phyloP scores from a whole-genome alignment of 495 filamentous ascomycete species.

The Xylaria curta region DNA sequence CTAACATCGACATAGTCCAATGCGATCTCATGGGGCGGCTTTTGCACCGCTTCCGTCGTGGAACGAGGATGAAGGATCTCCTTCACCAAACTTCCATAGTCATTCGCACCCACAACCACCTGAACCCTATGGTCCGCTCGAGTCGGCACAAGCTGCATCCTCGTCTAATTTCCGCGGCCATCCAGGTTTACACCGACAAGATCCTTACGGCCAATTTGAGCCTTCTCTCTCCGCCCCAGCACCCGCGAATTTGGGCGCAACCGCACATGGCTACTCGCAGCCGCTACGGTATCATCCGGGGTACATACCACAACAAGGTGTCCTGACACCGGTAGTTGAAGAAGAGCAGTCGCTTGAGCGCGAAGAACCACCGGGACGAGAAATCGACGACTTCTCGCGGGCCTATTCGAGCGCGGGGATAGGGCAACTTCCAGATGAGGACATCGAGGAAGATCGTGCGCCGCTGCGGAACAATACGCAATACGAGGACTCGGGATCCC shows the following conservation, averaged over 20 bases:
- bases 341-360: slow-evolving; percentile 25
- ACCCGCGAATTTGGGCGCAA: slow-evolving; percentile 9
- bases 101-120: slow-evolving; percentile 25
- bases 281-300: slow-evolving; percentile 37
- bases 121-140: slow-evolving; percentile 24
- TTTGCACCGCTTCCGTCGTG: slow-evolving; percentile 42
- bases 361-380: slow-evolving; percentile 35
- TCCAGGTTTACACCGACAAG: slow-evolving; percentile 4
- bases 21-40: slow-evolving; percentile 38
- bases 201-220: slow-evolving; percentile 22
- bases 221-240: slow-evolving; percentile 18
- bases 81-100: slow-evolving; percentile 26
- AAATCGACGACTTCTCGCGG: slow-evolving; percentile 51
- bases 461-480: slow-evolving; percentile 30
- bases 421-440: slow-evolving; percentile 44
- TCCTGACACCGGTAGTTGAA: slow-evolving; percentile 37
- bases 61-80: slow-evolving; percentile 38
- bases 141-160: slow-evolving; percentile 16
- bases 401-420: slow-evolving; percentile 49
- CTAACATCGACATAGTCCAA: slow-evolving; percentile 30
- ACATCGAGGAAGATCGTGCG: slow-evolving; percentile 22
- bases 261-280: slow-evolving; percentile 33
- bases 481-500: slow-evolving; percentile 16
- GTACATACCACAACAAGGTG: slow-evolving; percentile 31
- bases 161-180: slow-evolving; percentile 24